Evolutionary conservation across 2,329 filamentous ascomycete genomes (phyloP), one percentile per base, ranked within the genome.

Genomic region (Thelonectria rubi): DNA sequence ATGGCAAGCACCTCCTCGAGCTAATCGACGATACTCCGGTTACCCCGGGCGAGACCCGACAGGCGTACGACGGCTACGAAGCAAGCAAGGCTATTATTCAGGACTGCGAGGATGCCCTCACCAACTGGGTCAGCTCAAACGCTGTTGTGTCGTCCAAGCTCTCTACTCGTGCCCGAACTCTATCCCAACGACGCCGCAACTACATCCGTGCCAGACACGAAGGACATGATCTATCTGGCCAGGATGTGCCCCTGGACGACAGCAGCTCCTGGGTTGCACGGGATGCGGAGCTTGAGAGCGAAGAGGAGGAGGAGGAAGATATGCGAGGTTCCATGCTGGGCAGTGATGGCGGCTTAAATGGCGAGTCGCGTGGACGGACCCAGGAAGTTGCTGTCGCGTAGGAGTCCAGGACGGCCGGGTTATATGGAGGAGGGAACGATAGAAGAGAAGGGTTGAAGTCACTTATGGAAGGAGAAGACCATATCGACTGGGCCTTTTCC

Each of bases 41-140:
- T 57, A 99, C 95, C 6, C 95, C 95, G 21, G 95, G 95, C 70
- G 95, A 99, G 85, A 98, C 94, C 18, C 91, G 95, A 66, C 88
- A 92, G 55, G 94, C 95, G 1, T 99, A 99, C 75, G 95, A 99
- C 74, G 95, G 95, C 65, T 99, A 99, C 76, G 95, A 99, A 78
- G 94, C 94, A 65, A 97, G 92, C 86, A 98, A 97, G 82, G 94
- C 91, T 66, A 98, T 99, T 79, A 98, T 99, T 74, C 95, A 99
- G 81, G 95, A 99, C 79, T 99, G 95, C 78, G 95, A 99, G 80
- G 94, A 98, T 76, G 87, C 95, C 2, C 88, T 99, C 63, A 97
- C 93, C 77, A 97, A 97, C 84, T 99, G 95, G 95, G 93, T 98
- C 40, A 86, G 88, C 60, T 90, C 93, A 73, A 95, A 96, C 74